Base-by-base conservation (phyloP, 2,329 filamentous ascomycete species). In the Neoascochyta sp. region DNA sequence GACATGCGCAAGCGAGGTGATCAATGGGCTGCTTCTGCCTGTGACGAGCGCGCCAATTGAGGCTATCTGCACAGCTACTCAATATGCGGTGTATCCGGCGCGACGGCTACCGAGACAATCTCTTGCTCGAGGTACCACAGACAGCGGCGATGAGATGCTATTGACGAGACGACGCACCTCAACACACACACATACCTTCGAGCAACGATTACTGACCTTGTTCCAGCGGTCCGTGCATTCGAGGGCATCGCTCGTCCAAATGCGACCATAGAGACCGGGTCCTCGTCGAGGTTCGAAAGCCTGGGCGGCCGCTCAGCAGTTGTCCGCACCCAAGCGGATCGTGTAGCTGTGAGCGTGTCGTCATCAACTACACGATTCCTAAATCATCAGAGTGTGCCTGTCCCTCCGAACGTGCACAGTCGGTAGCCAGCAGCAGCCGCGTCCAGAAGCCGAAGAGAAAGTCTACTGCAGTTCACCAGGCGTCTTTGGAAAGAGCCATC, bases 231-330 rank as follows among this genome's bases (percentile, higher is more conserved):
- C 81, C 81, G 53, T 86, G 82, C 58, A 86, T 86, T 47, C 78
- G 81, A 52, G 82, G 82, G 34, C 82, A 86, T 61, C 78, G 82
- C 49, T 86, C 82, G 16, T 84, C 81, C 29, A 84, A 83, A 68
- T 86, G 82, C 61, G 80, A 75, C 26, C 82, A 86, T 38, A 71
- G 73, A 42, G 80, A 84, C 47, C 76, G 81, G 36, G 65, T 84
- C 18, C 78, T 86, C 70, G 69, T 84, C 3, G 78, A 79, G 13
- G 82, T 86, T 10, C 75, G 81, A 41, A 85, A 85, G 52, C 81
- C 82, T 10, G 82, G 82, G 11, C 73, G 82, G 27, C 82, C 81
- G 7, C 63, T 86, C 32, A 84, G 80, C 57, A 73, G 75, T 31
- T 86, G 81, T 50, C 80, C 81, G 31, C 81, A 85, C 47, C 74